Evolutionary conservation across 345 rosid species (phyloP), one percentile per base, ranked within the genome.

Genomic region (Abelmoschus esculentus): DNA sequence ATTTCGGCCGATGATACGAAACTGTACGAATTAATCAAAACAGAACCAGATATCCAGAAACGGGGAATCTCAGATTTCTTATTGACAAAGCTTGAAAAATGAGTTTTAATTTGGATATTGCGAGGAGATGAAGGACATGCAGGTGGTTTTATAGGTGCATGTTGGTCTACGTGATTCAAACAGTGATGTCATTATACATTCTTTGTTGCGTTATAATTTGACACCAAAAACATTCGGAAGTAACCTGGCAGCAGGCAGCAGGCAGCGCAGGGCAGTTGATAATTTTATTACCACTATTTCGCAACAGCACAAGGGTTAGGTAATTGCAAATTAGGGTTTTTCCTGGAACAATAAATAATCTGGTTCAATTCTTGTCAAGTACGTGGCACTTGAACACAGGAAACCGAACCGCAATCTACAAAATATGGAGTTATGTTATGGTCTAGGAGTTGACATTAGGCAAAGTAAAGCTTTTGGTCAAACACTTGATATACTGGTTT

Each of bases 111-210:
- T 32, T 60, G 36, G 70, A 29, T 28, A 66, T 64, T 17, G 36
- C 18, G 68, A 7, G 52, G 60, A 61, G 66, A 54, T 55, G 12
- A 17, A 22, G 3, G 22, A 32, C n/a, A 67, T 9, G 71, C 7
- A 15, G 49, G 4, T 73, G 54, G 72, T 46, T 69, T 62, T 75
- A 78, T 75, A 78, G 66, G 66, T 72, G 71, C 55, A 42, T 54
- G 80, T 14, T 47, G 80, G 28, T 19, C 46, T 19, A 73, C 62
- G 68, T 36, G 56, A 65, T 66, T 72, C 71, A 77, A 72, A 71
- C 61, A 50, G 61, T 72, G 69, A 72, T 58, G 71, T 70, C 74
- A 71, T 29, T 65, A 38, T 40, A 22, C 52, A 42, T 68, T 49
- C 26, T 50, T 68, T 34, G 1, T 14, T 55, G 28, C 3, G 53